These are phyloP conservation scores for Capronia americana DNA, from an alignment of 2,329 filamentous ascomycete species.

Conservation along the genomic window DNA sequence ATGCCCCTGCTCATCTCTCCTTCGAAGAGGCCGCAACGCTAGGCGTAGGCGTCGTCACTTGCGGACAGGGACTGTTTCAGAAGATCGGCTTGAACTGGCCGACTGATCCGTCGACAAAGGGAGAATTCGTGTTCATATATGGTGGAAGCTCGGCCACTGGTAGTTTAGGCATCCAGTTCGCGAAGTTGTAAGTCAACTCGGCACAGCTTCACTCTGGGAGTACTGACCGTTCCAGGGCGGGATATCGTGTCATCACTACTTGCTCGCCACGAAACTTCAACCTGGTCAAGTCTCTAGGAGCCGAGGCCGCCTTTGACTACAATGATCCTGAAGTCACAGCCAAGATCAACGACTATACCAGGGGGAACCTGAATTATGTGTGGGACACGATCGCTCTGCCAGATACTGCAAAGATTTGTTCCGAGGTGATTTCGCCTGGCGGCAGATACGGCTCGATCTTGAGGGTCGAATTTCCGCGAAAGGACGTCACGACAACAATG, in stretches of 20 bases:
- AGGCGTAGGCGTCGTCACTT: slow-evolving; percentile 41
- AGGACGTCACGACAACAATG: slow-evolving; percentile 44
- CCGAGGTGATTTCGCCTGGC: slow-evolving; percentile 44
- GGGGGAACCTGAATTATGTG: slow-evolving; percentile 47
- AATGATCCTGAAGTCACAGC: slow-evolving; percentile 43
- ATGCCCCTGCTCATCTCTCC: slow-evolving; percentile 43
- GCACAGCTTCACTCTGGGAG: background rate
- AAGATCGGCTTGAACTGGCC: slow-evolving; percentile 37
- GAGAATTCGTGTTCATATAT: slow-evolving; percentile 47
- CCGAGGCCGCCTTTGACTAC: slow-evolving; percentile 48
- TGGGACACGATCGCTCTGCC: slow-evolving; percentile 48
- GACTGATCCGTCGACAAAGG: slow-evolving; percentile 39
- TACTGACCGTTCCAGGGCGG: slow-evolving; percentile 34
- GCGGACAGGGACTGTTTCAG: slow-evolving; percentile 55
- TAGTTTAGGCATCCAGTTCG: slow-evolving; percentile 50
- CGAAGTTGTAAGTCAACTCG: slow-evolving; percentile 44
- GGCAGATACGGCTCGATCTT: slow-evolving; percentile 45
- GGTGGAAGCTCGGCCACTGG: slow-evolving; percentile 51
- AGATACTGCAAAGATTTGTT: slow-evolving; percentile 43
- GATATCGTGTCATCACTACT: slow-evolving; percentile 46
- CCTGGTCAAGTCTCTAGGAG: slow-evolving; percentile 46
- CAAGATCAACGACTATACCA: slow-evolving; percentile 44
- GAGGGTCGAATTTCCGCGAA: slow-evolving; percentile 40
- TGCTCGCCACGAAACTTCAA: slow-evolving; percentile 46
- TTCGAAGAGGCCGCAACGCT: slow-evolving; percentile 45